Percentiles rank a stretch among this genome's conserved stretches.
These are phyloP conservation scores for Candida ponderosae DNA, from an alignment of 805 yeast species.

Conservation along the genomic window DNA sequence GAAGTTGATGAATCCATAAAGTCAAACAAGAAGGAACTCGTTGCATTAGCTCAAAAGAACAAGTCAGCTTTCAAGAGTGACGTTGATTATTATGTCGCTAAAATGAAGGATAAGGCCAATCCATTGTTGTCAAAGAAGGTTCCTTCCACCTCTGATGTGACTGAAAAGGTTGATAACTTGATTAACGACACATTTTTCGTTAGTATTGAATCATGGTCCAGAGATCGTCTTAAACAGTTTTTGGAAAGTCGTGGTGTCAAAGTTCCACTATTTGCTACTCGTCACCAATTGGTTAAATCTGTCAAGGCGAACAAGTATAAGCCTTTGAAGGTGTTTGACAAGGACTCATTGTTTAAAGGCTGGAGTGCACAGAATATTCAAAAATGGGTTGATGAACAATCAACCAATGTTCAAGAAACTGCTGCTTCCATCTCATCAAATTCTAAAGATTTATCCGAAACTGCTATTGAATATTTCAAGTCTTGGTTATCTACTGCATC, in stretches of 20 bases:
- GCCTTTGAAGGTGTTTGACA: slow-evolving; percentile 24
- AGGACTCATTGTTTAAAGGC: slow-evolving; percentile 26
- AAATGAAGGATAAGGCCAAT: slow-evolving; percentile 21
- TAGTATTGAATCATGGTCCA: slow-evolving; percentile 40
- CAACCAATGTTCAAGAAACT: slow-evolving; percentile 9
- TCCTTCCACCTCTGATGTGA: slow-evolving; percentile 7
- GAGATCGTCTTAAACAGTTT: slow-evolving; percentile 33
- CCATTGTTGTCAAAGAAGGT: slow-evolving; percentile 26
- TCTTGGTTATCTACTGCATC: not conserved
- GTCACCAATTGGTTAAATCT: slow-evolving; percentile 28
- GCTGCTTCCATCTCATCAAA: slow-evolving; percentile 12
- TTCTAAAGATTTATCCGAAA: slow-evolving; percentile 16
- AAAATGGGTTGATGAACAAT: slow-evolving; percentile 31
- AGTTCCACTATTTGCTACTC: slow-evolving; percentile 31
- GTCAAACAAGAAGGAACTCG: slow-evolving; percentile 27
- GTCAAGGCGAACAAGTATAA: slow-evolving; percentile 30
- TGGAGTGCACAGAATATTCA: slow-evolving; percentile 30
- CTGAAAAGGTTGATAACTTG: slow-evolving; percentile 23
- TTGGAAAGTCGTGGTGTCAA: slow-evolving; percentile 32
- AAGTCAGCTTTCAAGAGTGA: slow-evolving; percentile 29
- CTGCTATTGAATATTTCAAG: slow-evolving; percentile 6
- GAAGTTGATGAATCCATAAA: slow-evolving; percentile 26
- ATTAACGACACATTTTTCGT: slow-evolving; percentile 38
- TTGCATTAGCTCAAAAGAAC: slow-evolving; percentile 26
- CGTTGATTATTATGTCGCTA: slow-evolving; percentile 27